phyloP scores from a whole-genome alignment of 2,329 filamentous ascomycete genomes.

The Parascedosporium putredinis region DNA sequence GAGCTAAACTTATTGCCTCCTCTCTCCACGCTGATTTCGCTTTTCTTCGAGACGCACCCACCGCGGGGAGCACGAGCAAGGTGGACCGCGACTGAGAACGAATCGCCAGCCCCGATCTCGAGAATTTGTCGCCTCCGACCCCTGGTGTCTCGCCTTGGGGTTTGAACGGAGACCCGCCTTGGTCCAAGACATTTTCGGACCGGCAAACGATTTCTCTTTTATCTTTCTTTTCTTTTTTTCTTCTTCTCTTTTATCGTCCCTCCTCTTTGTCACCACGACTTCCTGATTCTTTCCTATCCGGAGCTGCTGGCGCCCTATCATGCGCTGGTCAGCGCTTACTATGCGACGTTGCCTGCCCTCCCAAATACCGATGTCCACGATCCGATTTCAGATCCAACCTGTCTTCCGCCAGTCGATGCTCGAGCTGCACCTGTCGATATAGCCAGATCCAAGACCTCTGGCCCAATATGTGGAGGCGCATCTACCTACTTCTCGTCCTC shows the following conservation, averaged over 20 bases:
- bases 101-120: too few relatives aligned
- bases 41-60: too few relatives aligned
- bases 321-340: slow-evolving; percentile 3
- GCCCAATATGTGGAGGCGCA: slow-evolving; percentile 76
- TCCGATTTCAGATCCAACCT: background rate
- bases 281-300: background rate
- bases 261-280: background rate
- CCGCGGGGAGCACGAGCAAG: too few relatives aligned
- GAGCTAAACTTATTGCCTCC: background rate
- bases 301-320: background rate
- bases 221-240: background rate
- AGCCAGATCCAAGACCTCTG: background rate
- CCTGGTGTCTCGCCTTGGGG: too few relatives aligned
- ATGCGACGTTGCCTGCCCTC: slow-evolving; percentile 1
- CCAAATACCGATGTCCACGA: background rate
- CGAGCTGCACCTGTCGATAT: slow-evolving; percentile 1
- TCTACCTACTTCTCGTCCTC: slow-evolving; percentile 73
- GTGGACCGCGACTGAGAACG: too few relatives aligned
- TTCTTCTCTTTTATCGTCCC: background rate
- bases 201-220: too few relatives aligned
- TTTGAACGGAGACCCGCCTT: too few relatives aligned
- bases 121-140: too few relatives aligned
- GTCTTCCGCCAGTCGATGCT: background rate
- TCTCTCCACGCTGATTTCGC: too few relatives aligned
- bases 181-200: too few relatives aligned